phyloP scores from a whole-genome alignment of 108 stramenopile genomes.

The Stephanodiscus minutulus region DNA sequence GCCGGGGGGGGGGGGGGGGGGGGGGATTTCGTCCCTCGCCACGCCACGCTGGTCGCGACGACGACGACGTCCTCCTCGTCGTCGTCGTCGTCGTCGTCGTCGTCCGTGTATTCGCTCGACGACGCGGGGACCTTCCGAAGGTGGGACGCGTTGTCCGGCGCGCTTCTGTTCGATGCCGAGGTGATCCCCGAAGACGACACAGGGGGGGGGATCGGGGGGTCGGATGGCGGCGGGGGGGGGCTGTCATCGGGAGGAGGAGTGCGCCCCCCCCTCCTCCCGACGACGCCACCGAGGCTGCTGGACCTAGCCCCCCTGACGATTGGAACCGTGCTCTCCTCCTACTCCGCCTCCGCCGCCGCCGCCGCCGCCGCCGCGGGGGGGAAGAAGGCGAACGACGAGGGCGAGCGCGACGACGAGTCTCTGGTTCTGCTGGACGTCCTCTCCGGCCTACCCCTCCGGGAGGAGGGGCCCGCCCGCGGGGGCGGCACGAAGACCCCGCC shows the following conservation, averaged over 20 bases:
- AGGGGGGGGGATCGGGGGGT: too few species aligned
- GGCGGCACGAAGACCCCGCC: neutral
- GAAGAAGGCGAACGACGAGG: neutral
- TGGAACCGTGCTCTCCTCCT: constrained; percentile 11
- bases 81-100: neutral
- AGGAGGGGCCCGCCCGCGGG: constrained; percentile 13
- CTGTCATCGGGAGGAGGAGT: neutral
- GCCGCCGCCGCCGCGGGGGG: neutral
- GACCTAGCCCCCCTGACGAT: constrained; percentile 4
- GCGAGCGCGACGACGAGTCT: constrained; percentile 6
- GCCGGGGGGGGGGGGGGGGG: constrained; percentile 3
- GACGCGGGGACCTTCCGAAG: constrained; percentile 51
- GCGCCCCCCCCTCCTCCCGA: neutral
- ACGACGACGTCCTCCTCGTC: neutral
- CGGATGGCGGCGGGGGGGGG: too few species aligned
- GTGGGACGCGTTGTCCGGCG: constrained; percentile 52
- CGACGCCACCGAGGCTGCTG: neutral
- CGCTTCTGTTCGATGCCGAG: constrained; percentile 50
- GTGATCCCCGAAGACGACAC: constrained; percentile 7
- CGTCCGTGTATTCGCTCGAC: constrained; percentile 53
- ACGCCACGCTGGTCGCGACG: constrained; percentile 34
- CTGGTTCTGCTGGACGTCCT: constrained; percentile 6
- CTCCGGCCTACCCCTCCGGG: constrained; percentile 5
- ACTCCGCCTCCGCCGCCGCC: neutral
- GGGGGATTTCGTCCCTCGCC: constrained; percentile 16